Evolutionary conservation across 805 yeast genomes (phyloP), one percentile per base, ranked within the genome.

Genomic region (Saturnispora quitensis): DNA sequence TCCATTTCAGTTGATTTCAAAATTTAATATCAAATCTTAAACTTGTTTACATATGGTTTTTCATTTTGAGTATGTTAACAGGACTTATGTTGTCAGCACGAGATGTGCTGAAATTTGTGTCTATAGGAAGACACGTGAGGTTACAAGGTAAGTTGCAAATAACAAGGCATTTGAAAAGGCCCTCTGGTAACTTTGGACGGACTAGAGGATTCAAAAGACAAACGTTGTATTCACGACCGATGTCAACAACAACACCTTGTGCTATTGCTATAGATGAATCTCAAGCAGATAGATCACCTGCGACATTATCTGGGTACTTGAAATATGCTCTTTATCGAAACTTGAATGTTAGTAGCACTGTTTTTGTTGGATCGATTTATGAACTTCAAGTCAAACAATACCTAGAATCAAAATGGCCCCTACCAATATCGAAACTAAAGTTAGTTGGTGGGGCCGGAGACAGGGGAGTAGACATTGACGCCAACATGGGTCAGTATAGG

Each of bases 401-500:
- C 35, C 62, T 81, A 4, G 67, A 69, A 52, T 33, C 24, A 10
- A n/a, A 50, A 17, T 50, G 43, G 44, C 47, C 47, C 15, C 17
- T 44, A 28, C 48, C 45, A 5, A 22, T 50, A 9, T 47, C 63
- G 1, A 56, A 62, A n/a, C 66, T 78, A 25, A 62, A 69, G 18
- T 68, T 77, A 43, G 72, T 69, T 40, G 86, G 86, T 1, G 82
- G 84, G 1, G 68, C 79, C 1, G 72, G 73, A 47, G 86, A 81
- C 56, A 70, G 74, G 49, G 86, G 86, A 0, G 66, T 80, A 4
- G 86, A 81, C 58, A 60, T 81, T 4, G 60, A 75, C 20, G 84
- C 83, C 0, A 43, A 17, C n/a, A 46, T 44, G 18, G 60, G 61
- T 38, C 50, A 54, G 9, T 68, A 75, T 6, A 66, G 66, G 45